These are phyloP conservation scores for Microdochium bolleyi DNA, from an alignment of 2,329 filamentous ascomycete genomes.

Conservation along the genomic window DNA sequence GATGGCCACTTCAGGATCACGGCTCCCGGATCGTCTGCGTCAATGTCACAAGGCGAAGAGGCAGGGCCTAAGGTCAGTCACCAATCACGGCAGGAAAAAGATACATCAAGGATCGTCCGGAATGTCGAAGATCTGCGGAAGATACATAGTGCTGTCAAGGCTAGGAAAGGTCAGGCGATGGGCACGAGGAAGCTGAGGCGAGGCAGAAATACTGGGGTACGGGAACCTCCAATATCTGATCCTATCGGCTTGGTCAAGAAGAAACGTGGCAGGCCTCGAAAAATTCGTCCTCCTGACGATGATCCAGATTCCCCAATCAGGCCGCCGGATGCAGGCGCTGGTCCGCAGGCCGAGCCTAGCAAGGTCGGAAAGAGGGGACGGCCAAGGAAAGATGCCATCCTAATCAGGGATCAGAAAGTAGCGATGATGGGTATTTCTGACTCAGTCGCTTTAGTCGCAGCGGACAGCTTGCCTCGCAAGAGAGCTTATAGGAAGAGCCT, in stretches of 20 bases:
- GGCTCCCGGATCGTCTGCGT: too few relatives aligned
- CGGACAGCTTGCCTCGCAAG: neutral
- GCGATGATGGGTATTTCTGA: neutral
- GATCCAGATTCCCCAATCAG: neutral
- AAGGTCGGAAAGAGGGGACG: too few relatives aligned
- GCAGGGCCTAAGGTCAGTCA: neutral
- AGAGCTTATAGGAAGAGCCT: neutral
- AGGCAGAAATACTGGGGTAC: neutral
- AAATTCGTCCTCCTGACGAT: neutral
- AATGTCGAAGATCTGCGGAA: neutral
- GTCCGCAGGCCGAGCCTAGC: neutral
- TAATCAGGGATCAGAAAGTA: too few relatives aligned
- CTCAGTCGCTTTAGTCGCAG: neutral
- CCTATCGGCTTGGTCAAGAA: neutral
- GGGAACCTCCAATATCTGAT: neutral
- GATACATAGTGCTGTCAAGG: neutral
- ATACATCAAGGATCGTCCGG: neutral
- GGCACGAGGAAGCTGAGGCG: neutral
- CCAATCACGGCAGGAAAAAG: neutral
- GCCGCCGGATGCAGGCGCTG: neutral
- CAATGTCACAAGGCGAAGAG: neutral
- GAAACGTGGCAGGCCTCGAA: neutral
- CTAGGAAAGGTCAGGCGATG: neutral
- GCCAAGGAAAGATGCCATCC: too few relatives aligned
- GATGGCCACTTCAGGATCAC: neutral